Evolutionary conservation across 176 grass and related monocot genomes (phyloP), one percentile per base, ranked within the genome.

Genomic region (Bonia amplexicaulis): DNA sequence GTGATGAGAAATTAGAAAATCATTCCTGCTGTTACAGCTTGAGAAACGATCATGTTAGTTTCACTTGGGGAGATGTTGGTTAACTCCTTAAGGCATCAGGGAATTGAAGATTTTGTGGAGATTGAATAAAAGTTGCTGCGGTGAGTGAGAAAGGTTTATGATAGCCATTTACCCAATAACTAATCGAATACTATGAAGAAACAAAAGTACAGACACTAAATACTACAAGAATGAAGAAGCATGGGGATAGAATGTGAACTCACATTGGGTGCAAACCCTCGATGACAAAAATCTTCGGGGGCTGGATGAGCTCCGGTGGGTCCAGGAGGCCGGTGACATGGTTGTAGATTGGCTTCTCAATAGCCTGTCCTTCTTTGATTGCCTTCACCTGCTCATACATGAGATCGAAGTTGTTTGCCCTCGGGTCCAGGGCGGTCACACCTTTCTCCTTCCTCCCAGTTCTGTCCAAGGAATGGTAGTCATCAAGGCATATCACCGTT

Each of bases 311-410:
- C 90, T 97, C 95, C 2, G 92, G 84, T 5, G 88, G 92, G 84
- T 97, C 95, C 33, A 94, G 84, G 35, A 92, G 83, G 39, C 95
- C 95, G 19, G 92, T 91, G 41, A 94, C 92, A 57, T 97, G 95
- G 88, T 94, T 94, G 64, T 97, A 94, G 71, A 97, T 97, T 5
- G 95, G 95, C 90, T 97, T 97, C 76, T 94, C 90, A 1, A 94
- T 76, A 0, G 95, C 35, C 78, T 69, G 65, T 4, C 92, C 95
- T 77, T 92, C 90, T 74, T 97, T 94, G 80, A 94, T 79, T 29
- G 92, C 92, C 88, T 97, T 97, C 73, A 97, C 95, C 83, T 94
- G 92, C 78, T 97, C 86, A 86, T 97, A 97, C 95, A 97, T 97
- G 83, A 97, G 86, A 74, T 97, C 95, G 26, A 94, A 94, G 73